Evolutionary conservation across 2,329 filamentous ascomycete species (phyloP), one percentile per base, ranked within the genome.

Genomic region (Fusarium floridanum): DNA sequence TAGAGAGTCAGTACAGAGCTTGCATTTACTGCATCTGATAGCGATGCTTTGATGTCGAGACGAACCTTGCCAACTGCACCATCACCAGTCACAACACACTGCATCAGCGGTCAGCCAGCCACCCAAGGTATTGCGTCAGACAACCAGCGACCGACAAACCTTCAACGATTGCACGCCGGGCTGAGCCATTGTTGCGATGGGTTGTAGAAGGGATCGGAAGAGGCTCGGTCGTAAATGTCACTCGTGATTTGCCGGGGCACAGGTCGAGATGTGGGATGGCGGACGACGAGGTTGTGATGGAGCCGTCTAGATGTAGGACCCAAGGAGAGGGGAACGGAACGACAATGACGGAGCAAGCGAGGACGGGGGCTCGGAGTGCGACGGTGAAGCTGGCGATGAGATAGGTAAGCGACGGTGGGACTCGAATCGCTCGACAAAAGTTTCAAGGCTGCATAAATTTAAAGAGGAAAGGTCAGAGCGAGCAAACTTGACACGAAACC

Each of bases 71-170:
- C 97, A 80, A 99, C 97, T 83, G 97, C 97, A 94, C 97, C 97
- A 85, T 99, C 97, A 87, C 97, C 97, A 74, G 97, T 98, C 82
- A 99, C 97, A 83, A 99, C 97, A 85, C 97, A 99, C 95, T 98
- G 79, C 70, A 83, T 77, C 76, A 75, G 74, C 71, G 76, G 80
- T 80, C 76, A 81, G 79, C 73, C 74, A 76, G 79, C 73, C 74
- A 76, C 77, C 79, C 62, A 61, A 64, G 64, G 65, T 61, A 64
- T 67, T 74, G 74, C 67, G 64, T 69, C 60, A 70, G 72, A 71
- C 64, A 60, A 72, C 55, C 56, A 69, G 55, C 50, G 65, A 59
- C 76, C 67, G 61, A 83, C 87, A 78, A 87, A 97, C 95, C 94
- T 98, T 97, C 83, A 97, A 87, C 79, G 94, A 97, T 87, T 97